Evolutionary conservation across 148 eudicot genomes (phyloP).

Genomic region (Pouteria glomerata): DNA sequence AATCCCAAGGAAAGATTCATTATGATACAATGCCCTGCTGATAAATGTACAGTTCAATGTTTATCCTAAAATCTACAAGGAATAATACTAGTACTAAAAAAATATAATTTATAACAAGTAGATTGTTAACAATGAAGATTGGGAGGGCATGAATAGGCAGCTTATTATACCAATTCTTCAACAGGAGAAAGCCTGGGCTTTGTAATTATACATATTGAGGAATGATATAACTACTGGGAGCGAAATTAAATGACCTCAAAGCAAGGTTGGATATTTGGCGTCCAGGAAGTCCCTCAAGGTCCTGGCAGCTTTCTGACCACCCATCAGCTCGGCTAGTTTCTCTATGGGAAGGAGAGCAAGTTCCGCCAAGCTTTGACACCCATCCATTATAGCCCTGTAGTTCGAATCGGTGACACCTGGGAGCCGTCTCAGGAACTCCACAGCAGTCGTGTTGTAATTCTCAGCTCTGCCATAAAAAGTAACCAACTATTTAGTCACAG

Average conservation of each 20-base stretch:
- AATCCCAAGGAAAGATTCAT: background rate
- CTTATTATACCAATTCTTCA: background rate
- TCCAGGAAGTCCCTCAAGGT: constrained; percentile 91
- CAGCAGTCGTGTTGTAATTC: constrained; percentile 92
- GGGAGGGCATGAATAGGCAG: background rate
- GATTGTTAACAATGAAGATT: background rate
- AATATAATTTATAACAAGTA: background rate
- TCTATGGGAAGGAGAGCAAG: constrained; percentile 78
- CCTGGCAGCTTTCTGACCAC: constrained; percentile 88
- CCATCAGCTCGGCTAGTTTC: constrained; percentile 81
- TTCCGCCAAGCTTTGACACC: constrained; percentile 73
- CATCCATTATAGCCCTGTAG: constrained; percentile 86
- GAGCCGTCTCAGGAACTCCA: constrained; percentile 87
- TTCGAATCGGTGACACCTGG: constrained; percentile 97
- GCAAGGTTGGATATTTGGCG: constrained; percentile 93
- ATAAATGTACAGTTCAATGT: background rate
- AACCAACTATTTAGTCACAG: background rate
- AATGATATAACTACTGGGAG: too few relatives aligned
- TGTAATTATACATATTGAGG: background rate
- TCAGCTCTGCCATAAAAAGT: constrained; percentile 60
- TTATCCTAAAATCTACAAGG: background rate
- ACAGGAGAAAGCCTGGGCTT: background rate
- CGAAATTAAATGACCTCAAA: constrained; percentile 21
- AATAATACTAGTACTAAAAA: background rate
- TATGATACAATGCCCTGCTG: background rate